These are phyloP conservation scores for Yamadazyma membranifaciens DNA, from an alignment of 1,139 yeast species.

Conservation along the genomic window DNA sequence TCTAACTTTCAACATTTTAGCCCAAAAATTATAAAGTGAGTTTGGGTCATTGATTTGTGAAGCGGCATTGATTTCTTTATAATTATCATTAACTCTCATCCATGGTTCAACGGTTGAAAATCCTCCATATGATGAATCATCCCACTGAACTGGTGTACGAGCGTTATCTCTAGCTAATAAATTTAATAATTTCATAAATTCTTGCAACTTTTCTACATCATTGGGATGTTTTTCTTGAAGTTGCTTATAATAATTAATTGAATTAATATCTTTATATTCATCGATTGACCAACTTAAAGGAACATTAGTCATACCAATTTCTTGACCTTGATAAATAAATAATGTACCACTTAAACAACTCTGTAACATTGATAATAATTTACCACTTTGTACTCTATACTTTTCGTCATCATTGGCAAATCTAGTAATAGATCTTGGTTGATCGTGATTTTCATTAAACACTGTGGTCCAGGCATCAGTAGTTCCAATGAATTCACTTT, in stretches of 20 bases:
- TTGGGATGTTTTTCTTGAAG: conserved; percentile 34
- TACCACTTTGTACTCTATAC: conserved; percentile 39
- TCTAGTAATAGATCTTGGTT: conserved; percentile 52
- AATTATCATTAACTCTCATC: conserved; percentile 55
- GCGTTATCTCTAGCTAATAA: conserved; percentile 55
- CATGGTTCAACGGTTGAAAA: conserved; percentile 54
- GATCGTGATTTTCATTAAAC: conserved; percentile 60
- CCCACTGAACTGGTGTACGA: conserved; percentile 64
- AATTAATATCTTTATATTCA: conserved; percentile 51
- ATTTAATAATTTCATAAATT: conserved; percentile 30
- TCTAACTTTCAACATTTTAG: conserved; percentile 41
- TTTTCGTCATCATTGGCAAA: conserved; percentile 41
- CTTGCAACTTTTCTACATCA: conserved; percentile 26
- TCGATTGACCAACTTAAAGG: conserved; percentile 46
- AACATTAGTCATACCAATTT: conserved; percentile 53
- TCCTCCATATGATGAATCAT: conserved; percentile 44
- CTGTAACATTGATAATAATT: conserved; percentile 48
- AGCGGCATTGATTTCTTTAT: conserved; percentile 47
- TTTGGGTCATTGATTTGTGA: conserved; percentile 46
- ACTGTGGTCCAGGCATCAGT: conserved; percentile 60
- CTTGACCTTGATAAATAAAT: conserved; percentile 62
- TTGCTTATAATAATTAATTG: conserved; percentile 39
- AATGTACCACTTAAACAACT: conserved; percentile 55
- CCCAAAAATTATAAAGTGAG: conserved; percentile 50
- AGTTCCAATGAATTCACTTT: conserved; percentile 39